These are phyloP conservation scores for Vigna reflexopilosa DNA, from an alignment of 306 rosid genomes.

Conservation along the genomic window DNA sequence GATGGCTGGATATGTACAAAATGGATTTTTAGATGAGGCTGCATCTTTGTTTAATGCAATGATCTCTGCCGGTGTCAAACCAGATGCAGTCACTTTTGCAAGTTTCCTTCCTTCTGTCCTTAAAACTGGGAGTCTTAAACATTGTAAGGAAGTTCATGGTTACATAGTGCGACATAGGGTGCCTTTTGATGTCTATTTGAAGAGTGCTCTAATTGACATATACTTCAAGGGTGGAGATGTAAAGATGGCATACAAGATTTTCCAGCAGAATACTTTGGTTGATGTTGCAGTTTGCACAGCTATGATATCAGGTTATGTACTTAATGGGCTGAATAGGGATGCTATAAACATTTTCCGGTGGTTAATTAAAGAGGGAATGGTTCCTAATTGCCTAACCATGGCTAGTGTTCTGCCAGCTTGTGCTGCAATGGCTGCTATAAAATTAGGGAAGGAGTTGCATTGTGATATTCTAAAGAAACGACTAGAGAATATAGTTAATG, in stretches of 20 bases:
- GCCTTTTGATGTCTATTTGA: conserved; percentile 69
- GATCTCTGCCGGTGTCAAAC: conserved; percentile 66
- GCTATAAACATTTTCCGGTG: conserved; percentile 69
- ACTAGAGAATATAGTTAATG: conserved; percentile 54
- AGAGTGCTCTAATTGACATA: conserved; percentile 72
- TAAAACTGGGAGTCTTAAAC: conserved; percentile 56
- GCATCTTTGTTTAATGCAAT: conserved; percentile 56
- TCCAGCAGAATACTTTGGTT: conserved; percentile 52
- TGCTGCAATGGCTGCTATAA: conserved; percentile 69
- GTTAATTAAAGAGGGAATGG: conserved; percentile 64
- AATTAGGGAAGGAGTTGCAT: conserved; percentile 80
- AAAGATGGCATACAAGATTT: conserved; percentile 59
- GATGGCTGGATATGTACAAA: conserved; percentile 75
- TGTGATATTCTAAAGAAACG: conserved; percentile 59
- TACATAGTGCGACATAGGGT: conserved; percentile 62
- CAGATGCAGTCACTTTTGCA: conserved; percentile 71
- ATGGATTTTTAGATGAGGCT: conserved; percentile 66
- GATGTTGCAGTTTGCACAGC: conserved; percentile 77
- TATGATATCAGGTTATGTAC: conserved; percentile 78
- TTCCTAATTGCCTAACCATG: conserved; percentile 69
- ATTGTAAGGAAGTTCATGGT: conserved; percentile 72
- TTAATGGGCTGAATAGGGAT: conserved; percentile 61
- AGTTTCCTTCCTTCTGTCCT: conserved; percentile 74
- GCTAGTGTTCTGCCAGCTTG: conserved; percentile 81
- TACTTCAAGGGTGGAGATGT: conserved; percentile 70